Conservation (phyloP, 2,329 filamentous ascomycete species). For the Aspergillus fumigatiaffinis region DNA sequence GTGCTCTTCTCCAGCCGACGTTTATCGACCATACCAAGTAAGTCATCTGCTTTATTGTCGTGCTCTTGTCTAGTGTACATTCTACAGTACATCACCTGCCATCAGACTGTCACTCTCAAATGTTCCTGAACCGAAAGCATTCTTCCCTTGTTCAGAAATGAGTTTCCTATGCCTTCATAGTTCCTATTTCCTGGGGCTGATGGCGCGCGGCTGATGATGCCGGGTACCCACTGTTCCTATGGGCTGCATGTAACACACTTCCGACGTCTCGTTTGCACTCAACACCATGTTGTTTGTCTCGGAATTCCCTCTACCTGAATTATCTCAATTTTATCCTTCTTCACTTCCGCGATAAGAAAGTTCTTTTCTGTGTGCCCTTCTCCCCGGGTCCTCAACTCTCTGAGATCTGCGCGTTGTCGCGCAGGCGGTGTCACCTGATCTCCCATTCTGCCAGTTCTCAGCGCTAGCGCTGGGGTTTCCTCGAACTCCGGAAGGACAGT, state of each 20-base stretch:
- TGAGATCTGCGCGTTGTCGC: neutral
- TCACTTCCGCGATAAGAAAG: neutral
- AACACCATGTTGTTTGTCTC: neutral
- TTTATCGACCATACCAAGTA: slow-evolving; percentile 47
- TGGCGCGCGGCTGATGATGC: neutral
- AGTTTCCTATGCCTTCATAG: neutral
- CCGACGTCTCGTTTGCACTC: neutral
- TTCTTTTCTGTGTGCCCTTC: neutral
- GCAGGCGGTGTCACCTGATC: neutral
- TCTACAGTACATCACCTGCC: neutral
- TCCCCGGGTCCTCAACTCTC: neutral
- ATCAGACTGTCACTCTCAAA: neutral
- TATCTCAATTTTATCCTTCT: neutral
- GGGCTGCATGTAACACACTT: neutral
- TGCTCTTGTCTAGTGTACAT: neutral
- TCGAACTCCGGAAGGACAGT: neutral
- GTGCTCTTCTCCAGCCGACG: slow-evolving; percentile 38
- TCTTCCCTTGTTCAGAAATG: neutral
- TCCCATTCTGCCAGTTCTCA: neutral
- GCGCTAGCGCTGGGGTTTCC: neutral
- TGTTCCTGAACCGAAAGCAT: neutral
- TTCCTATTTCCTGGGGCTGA: neutral
- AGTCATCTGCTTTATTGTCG: slow-evolving; percentile 20
- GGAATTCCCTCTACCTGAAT: neutral
- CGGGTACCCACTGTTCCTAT: neutral